Conservation (phyloP, 768 basidiomycete species). For the Podaxis sp. region DNA sequence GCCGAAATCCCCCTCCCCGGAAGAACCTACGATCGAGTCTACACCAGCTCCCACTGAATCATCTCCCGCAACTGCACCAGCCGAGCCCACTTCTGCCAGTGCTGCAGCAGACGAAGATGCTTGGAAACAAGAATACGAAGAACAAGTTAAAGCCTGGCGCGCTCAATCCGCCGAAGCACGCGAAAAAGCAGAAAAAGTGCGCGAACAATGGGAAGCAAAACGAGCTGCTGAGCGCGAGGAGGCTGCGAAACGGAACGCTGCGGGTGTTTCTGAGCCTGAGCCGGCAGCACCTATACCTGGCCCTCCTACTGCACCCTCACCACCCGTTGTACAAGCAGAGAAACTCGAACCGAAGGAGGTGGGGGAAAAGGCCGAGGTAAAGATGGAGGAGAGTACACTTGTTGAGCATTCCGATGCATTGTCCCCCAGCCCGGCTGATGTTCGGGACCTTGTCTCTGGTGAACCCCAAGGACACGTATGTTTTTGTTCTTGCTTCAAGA, state of each 20-base stretch:
- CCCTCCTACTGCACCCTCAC: neutral
- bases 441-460: constrained; percentile 22
- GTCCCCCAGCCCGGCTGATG: constrained; percentile 39
- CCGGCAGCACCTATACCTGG: constrained; percentile 1
- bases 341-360: neutral
- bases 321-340: neutral
- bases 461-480: constrained; percentile 9
- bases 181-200: constrained; percentile 72
- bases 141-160: constrained; percentile 70
- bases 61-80: constrained; percentile 3
- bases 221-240: constrained; percentile 43
- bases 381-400: neutral
- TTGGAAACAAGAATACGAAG: constrained; percentile 72
- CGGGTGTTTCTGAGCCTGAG: constrained; percentile 14
- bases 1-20: constrained; percentile 4
- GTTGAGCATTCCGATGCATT: neutral
- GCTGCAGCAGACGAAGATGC: constrained; percentile 35
- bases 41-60: neutral
- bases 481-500: neutral
- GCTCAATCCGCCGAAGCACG: constrained; percentile 70
- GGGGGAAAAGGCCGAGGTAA: neutral
- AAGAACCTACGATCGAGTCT: constrained; percentile 1
- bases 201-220: constrained; percentile 69
- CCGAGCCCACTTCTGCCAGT: constrained; percentile 18
- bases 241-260: constrained; percentile 29